Base-by-base conservation (phyloP, 2,329 filamentous ascomycete genomes). In the Xylaria sp. region DNA sequence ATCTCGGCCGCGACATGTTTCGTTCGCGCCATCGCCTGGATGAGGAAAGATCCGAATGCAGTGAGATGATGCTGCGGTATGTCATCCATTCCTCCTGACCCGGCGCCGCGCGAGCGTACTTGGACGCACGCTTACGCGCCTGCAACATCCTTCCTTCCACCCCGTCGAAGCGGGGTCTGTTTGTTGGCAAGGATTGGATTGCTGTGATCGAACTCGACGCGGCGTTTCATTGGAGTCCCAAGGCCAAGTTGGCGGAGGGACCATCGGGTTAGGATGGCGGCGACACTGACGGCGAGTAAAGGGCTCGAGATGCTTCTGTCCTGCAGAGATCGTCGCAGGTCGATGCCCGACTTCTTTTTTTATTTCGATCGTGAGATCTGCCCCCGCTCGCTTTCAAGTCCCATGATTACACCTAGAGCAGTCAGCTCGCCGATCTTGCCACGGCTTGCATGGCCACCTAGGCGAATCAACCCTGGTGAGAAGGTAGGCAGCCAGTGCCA, bases 401-500 rank as follows among this genome's bases (percentile, higher is more conserved):
- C 69, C 69, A 27, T 46, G 58, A 60, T 64, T 67, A 65, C 62
- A 61, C 67, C 52, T 54, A 66, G 62, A 48, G 57, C 54, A 64
- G 46, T 54, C 56, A 35, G 65, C 58, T 51, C 25, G 33, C 69
- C 70, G 71, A 71, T 70, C 69, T 70, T 69, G 68, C 70, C 70
- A 71, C 66, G 67, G 67, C 65, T 65, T 52, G 47, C 62, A 66
- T 60, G 57, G 38, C 55, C 56, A 54, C 67, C 58, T 58, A 21
- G 44, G 44, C 35, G 64, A 67, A 68, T 62, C 63, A 58, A 63
- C 67, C 70, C 67, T 67, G 70, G 64, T 69, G 44, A 65, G 49
- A 44, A 53, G 60, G 49, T 67, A 64, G 69, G 64, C 72, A 73
- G 62, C 71, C 71, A 68, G 72, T 72, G 73, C 62, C 70, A 64